Evolutionary conservation across 2,329 filamentous ascomycete genomes (phyloP), one percentile per base, ranked within the genome.

Genomic region (Triangularia setosa): DNA sequence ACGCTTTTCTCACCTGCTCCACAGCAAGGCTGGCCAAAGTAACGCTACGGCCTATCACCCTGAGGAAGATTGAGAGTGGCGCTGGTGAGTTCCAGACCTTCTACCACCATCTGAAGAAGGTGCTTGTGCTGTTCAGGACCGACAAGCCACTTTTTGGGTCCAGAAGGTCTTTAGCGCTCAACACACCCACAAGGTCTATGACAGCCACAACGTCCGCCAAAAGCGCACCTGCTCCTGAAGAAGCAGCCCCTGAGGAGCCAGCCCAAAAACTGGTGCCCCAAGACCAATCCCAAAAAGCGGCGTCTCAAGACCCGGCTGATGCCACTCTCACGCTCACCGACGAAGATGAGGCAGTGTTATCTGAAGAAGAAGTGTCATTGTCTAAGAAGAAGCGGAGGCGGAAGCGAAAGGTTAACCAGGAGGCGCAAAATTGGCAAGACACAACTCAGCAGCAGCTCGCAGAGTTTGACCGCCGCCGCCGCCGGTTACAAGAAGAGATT

Each of bases 351-450:
- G 58, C 27, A 9, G 58, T 52, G 18, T 61, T 61, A 16, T 76
- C 75, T 25, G 69, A 71, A 16, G 66, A 55, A n/a, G 52, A 55
- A 25, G 52, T 16, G n/a, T 64, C 72, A 44, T 73, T 78, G n/a
- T 73, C 79, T 18, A 77, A 79, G 69, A 83, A 79, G 65, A 80
- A 79, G 64, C 77, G 79, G 57, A 82, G 80, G 55, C 82, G 80
- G 67, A 76, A 75, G 23, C 74, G 81, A 18, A 74, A 81, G 9
- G 78, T 82, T 40, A 79, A 88, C 71, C 78, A 79, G 60, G 75
- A 79, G 40, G 82, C 83, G 0, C 78, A 83, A 52, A 78, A 83
- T 48, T 78, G 86, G 30, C 84, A 89, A 69, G 79, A 84, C 58
- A 80, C 77, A 61, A 87, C 88, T 59, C 77, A 79, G 61, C 75